A percentile compares a stretch with the other conserved stretches of the same genome.
phyloP scores from a whole-genome alignment of 176 grass and related monocot species.

The Zoysia pacifica region DNA sequence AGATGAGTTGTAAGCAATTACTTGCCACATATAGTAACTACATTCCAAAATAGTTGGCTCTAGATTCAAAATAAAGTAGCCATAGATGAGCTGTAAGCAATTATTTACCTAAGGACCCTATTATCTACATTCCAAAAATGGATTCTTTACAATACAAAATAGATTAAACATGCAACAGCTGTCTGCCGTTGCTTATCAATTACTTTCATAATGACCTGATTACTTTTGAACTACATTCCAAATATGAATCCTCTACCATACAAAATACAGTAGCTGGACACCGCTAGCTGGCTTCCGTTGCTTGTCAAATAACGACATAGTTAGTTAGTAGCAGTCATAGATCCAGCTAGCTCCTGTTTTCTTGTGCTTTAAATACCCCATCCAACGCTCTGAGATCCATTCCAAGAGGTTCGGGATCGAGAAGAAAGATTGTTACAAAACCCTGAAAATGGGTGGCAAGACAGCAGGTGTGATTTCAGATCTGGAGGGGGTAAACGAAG shows the following conservation, averaged over 20 bases:
- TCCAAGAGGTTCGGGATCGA: neutral
- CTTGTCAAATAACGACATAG: no score
- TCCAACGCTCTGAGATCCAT: neutral
- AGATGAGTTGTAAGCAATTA: no score
- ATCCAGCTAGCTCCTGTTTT: neutral
- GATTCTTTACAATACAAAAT: no score
- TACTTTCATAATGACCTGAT: neutral
- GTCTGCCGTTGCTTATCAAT: neutral
- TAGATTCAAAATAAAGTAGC: no score
- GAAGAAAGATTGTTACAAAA: neutral
- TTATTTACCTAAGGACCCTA: no score
- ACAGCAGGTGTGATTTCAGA: neutral
- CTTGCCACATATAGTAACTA: no score
- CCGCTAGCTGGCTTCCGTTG: neutral
- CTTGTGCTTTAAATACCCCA: neutral
- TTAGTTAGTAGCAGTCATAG: no score
- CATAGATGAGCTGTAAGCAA: no score
- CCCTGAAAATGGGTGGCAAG: neutral
- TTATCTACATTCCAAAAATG: no score
- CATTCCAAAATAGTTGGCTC: no score
- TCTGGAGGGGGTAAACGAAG: neutral
- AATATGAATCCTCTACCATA: neutral
- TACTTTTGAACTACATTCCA: neutral
- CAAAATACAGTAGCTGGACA: neutral
- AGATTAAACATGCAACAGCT: neutral